Evolutionary conservation across 2,329 filamentous ascomycete genomes (phyloP), one percentile per base, ranked within the genome.

Genomic region (Aspergillus phoenicis): DNA sequence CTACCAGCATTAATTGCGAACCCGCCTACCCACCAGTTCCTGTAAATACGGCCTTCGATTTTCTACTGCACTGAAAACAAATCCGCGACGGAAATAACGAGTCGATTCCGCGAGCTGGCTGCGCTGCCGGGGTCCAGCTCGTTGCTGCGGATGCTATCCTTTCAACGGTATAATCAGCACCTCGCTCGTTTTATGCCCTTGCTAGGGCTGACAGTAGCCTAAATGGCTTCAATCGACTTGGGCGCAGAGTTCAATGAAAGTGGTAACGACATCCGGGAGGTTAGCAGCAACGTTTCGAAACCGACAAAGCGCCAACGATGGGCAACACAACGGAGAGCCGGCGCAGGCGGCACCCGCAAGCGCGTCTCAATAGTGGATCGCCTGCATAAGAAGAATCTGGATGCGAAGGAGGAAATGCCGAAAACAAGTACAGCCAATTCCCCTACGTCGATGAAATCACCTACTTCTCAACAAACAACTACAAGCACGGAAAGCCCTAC

Each of bases 271-370:
- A 59, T 73, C 49, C 68, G 63, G 39, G 71, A 72, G 61, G 65
- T 68, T 30, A 64, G 52, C 57, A 83, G 78, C 67, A 82, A 86
- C 68, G 79, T 84, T 62, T 84, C 85, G 47, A 85, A 84, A 64
- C 83, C 85, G 8, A 89, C 88, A 22, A 92, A 94, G 74, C 85
- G 93, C 73, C 88, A 95, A 77, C 85, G 95, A 87, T 98, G 95
- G 95, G 94, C 95, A 17, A 98, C 95, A n/a, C 91, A 93, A 72
- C 91, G 92, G 75, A 86, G 91, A 76, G 88, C 88, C 13, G 87
- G 91, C 70, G 85, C 88, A 73, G 91, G 88, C 74, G 91, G 90
- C 66, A 83, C 84, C 68, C 84, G 86, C 74, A 98, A 97, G 83
- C 88, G 95, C 64, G 81, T 89, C 60, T 95, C 91, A 49, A 88